These are phyloP conservation scores for Auriscalpium vulgare DNA, from an alignment of 768 basidiomycete genomes.

Conservation along the genomic window DNA sequence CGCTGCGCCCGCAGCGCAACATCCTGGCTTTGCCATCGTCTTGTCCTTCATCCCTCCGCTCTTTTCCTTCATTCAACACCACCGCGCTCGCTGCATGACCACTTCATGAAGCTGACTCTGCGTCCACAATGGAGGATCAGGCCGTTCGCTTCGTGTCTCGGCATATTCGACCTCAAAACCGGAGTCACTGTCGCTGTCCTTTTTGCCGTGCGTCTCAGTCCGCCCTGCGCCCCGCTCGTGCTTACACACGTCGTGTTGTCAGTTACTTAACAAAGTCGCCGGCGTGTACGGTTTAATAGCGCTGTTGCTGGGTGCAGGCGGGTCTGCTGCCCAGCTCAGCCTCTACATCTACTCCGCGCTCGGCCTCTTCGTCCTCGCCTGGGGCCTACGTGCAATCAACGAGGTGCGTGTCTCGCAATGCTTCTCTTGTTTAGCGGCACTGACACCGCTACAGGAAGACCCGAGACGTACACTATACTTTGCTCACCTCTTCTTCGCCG, in stretches of 20 bases:
- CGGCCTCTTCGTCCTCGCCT: slow-evolving; percentile 70
- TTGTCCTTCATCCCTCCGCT: not conserved
- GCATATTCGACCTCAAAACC: slow-evolving; percentile 87
- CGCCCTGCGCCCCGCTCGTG: not conserved
- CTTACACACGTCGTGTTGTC: slow-evolving; percentile 15
- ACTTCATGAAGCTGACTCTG: slow-evolving; percentile 67
- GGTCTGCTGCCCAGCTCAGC: slow-evolving; percentile 86
- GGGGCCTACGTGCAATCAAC: slow-evolving; percentile 84
- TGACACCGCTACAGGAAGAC: slow-evolving; percentile 61
- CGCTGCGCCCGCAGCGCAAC: not conserved
- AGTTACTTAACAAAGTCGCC: slow-evolving; percentile 96
- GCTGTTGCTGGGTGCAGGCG: slow-evolving; percentile 81
- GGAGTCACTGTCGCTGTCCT: slow-evolving; percentile 83
- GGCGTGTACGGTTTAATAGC: slow-evolving; percentile 96
- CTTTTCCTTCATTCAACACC: not conserved
- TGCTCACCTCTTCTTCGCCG: slow-evolving; percentile 86
- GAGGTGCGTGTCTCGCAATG: slow-evolving; percentile 47
- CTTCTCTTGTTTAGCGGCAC: slow-evolving; percentile 3
- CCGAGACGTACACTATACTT: slow-evolving; percentile 78
- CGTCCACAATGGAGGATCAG: slow-evolving; percentile 79
- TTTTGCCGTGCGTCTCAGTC: slow-evolving; percentile 62
- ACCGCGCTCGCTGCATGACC: slow-evolving; percentile 8
- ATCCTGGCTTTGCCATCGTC: not conserved
- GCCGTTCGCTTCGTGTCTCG: slow-evolving; percentile 78
- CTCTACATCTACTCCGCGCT: slow-evolving; percentile 89